A percentile compares a stretch with the other conserved stretches of the same genome.
phyloP scores from a whole-genome alignment of 2,329 filamentous ascomycete species.

The Paecilomyces niveus region DNA sequence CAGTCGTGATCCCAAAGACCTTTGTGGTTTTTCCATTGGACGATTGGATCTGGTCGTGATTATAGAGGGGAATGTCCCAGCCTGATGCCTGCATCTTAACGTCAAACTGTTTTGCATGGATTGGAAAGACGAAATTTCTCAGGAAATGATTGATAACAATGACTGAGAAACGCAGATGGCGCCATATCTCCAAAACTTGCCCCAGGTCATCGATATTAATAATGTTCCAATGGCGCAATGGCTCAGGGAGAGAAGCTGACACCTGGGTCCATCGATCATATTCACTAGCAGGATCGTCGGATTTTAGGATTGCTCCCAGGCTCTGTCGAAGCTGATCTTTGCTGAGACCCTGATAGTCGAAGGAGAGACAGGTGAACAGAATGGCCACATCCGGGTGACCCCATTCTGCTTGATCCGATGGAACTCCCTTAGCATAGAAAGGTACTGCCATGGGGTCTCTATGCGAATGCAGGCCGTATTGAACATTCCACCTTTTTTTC shows the following conservation, averaged over 20 bases:
- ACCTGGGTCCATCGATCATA: constrained; percentile 47
- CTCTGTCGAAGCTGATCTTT: constrained; percentile 43
- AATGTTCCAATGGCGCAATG: constrained; percentile 46
- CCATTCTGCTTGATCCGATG: constrained; percentile 57
- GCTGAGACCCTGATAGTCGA: constrained; percentile 57
- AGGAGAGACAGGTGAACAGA: constrained; percentile 57
- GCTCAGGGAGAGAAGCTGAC: constrained; percentile 36
- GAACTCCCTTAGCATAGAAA: constrained; percentile 58
- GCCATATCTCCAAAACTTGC: constrained; percentile 48
- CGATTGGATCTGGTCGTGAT: constrained; percentile 5
- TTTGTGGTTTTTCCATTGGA: background rate
- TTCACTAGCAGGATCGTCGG: constrained; percentile 50
- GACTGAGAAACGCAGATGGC: constrained; percentile 41
- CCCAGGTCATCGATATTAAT: constrained; percentile 54
- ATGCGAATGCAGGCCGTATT: constrained; percentile 52
- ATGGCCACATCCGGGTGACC: constrained; percentile 63
- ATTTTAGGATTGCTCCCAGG: constrained; percentile 46
- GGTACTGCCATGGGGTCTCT: constrained; percentile 53
- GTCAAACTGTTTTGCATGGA: constrained; percentile 57
- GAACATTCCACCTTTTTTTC: constrained; percentile 60
- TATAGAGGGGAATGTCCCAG: constrained; percentile 57
- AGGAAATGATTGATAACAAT: constrained; percentile 54
- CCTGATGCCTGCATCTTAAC: constrained; percentile 58
- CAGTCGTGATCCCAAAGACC: constrained; percentile 47
- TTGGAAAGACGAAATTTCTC: constrained; percentile 58